Base-by-base conservation (phyloP, 2,329 filamentous ascomycete species). In the Ophiostoma quercus region DNA sequence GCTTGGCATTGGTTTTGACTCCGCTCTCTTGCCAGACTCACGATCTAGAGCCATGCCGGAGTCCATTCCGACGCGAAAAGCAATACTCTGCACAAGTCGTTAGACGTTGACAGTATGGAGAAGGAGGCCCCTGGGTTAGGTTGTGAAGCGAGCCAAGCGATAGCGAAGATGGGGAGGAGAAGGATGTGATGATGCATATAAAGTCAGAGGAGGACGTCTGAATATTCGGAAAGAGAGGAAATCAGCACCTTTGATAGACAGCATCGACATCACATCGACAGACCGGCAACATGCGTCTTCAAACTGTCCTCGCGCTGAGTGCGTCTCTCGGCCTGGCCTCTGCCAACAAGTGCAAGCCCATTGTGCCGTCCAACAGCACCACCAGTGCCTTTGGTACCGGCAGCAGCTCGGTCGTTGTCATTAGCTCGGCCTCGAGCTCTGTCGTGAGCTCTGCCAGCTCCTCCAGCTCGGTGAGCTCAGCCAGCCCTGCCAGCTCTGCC, bases 331-430 rank as follows among this genome's bases (percentile, higher is more conserved):
- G 68, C 43, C 32, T 69, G 34, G 68, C 63, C 32, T 69, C 62
- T n/a, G 68, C 62, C 29, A 66, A 22, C 68, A 69, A 69, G 43
- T 69, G 68, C 60, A 47, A 60, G 32, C 68, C 62, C 51, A 16
- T 47, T 4, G 34, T 66, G 16, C 60, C 32, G 12, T n/a, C 60
- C 43, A 65, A 63, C 34, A 67, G 63, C 41, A 39, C 39, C n/a
- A 66, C 39, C 68, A 54, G 60, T 66, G 29, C 37, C n/a, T 57
- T 57, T 47, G 43, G 43, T 7, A 47, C 43, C 43, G 43, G 43
- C 25, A 66, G 39, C 29, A 66, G 41, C 41, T 16, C 22, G 25
- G 54, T 25, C 29, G 22, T 41, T 19, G 22, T 47, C 54, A 68
- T 16, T 34, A 47, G 32, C 34, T 39, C 63, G 25, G 37, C 34